phyloP scores from a whole-genome alignment of 2,329 filamentous ascomycete species.

The Atkinsonella hypoxylon region DNA sequence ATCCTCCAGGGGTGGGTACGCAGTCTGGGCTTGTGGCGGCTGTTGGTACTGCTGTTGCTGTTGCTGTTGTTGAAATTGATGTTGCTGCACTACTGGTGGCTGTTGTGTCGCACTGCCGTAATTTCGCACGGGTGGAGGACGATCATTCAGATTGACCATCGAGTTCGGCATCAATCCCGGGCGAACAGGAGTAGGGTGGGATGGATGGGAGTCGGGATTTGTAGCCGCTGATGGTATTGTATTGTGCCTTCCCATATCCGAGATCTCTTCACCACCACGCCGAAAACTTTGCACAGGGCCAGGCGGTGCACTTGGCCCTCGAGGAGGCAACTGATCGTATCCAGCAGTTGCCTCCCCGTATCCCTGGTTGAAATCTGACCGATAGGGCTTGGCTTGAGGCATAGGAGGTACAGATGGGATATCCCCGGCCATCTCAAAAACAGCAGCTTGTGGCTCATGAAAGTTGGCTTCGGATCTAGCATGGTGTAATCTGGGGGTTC shows the following conservation, averaged over 20 bases:
- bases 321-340: conserved; percentile 16
- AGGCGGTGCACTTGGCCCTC: conserved; percentile 22
- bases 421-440: conserved; percentile 63
- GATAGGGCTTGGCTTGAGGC: conserved; percentile 22
- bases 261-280: not conserved
- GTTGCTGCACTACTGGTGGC: conserved; percentile 13
- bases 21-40: not conserved
- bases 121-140: conserved; percentile 46
- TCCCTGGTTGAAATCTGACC: conserved; percentile 12
- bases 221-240: conserved; percentile 19
- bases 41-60: conserved; percentile 9
- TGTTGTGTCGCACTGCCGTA: conserved; percentile 36
- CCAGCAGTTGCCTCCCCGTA: conserved; percentile 14
- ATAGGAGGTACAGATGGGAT: conserved; percentile 42
- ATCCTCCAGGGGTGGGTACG: conserved; percentile 2
- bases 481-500: conserved; percentile 41
- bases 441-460: conserved; percentile 50
- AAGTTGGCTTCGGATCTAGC: conserved; percentile 59
- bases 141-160: conserved; percentile 40
- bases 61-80: conserved; percentile 19
- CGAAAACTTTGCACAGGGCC: conserved; percentile 8
- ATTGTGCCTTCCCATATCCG: conserved; percentile 10
- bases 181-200: conserved; percentile 51
- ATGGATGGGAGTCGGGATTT: conserved; percentile 37
- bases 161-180: conserved; percentile 50